Conservation (phyloP, 176 grass and related monocot species). For the Cenchrus americanus region DNA sequence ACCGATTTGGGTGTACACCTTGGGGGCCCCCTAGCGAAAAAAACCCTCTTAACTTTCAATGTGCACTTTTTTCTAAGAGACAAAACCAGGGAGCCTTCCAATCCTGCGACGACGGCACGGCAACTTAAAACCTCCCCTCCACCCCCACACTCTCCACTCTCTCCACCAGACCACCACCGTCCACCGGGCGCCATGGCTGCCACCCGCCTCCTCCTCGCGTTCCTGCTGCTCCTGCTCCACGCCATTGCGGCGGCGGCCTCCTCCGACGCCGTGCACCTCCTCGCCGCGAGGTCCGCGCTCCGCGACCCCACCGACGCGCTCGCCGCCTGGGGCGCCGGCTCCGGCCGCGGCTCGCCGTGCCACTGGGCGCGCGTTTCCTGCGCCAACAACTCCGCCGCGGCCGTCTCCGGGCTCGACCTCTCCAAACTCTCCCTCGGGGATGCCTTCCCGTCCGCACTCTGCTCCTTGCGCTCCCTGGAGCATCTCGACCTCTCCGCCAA, state of each 20-base stretch:
- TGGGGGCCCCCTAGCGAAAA: neutral
- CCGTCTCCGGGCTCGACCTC: slow-evolving; percentile 52
- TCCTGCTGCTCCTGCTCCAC: slow-evolving; percentile 30
- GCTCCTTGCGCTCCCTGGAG: slow-evolving; percentile 50
- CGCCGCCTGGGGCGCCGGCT: slow-evolving; percentile 42
- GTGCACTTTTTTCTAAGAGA: neutral
- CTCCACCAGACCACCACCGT: slow-evolving; percentile 21
- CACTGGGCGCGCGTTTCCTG: slow-evolving; percentile 72
- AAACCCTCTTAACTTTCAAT: slow-evolving; percentile 5
- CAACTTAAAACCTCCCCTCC: slow-evolving; percentile 38
- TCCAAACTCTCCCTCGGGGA: slow-evolving; percentile 44
- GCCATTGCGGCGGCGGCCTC: slow-evolving; percentile 9
- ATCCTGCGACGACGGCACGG: slow-evolving; percentile 32
- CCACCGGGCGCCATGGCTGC: slow-evolving; percentile 43
- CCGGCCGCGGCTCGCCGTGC: slow-evolving; percentile 45
- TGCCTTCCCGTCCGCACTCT: slow-evolving; percentile 59
- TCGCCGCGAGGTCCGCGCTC: slow-evolving; percentile 47
- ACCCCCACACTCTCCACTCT: slow-evolving; percentile 23
- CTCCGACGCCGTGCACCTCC: slow-evolving; percentile 53
- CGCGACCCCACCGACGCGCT: slow-evolving; percentile 54
- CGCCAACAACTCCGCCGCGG: neutral
- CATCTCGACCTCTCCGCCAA: slow-evolving; percentile 72
- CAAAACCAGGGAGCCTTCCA: slow-evolving; percentile 39
- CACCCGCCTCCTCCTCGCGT: slow-evolving; percentile 6
- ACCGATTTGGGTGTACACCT: neutral